phyloP scores from a whole-genome alignment of 257 asterid species.

The Primulina eburnea region DNA sequence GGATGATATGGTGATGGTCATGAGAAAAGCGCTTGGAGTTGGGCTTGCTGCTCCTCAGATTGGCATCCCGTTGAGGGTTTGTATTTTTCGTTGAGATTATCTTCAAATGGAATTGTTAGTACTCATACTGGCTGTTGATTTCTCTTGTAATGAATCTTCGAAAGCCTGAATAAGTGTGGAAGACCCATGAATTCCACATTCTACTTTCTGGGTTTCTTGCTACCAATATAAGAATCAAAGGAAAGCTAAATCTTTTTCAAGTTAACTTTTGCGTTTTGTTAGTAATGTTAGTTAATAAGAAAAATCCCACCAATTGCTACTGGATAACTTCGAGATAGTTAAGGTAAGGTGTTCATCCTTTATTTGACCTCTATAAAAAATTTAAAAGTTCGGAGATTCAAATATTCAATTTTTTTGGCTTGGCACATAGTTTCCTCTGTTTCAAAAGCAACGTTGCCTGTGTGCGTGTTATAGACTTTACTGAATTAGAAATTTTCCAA shows the following conservation, averaged over 20 bases:
- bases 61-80: constrained; percentile 82
- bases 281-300: neutral
- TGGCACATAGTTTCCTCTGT: too few relatives aligned
- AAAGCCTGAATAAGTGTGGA: neutral
- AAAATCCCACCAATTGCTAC: neutral
- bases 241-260: too few relatives aligned
- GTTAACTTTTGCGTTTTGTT: too few relatives aligned
- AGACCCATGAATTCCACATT: neutral
- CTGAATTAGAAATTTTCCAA: too few relatives aligned
- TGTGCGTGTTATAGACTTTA: too few relatives aligned
- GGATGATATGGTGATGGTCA: constrained; percentile 76
- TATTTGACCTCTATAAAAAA: neutral
- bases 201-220: neutral
- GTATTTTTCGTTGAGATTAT: neutral
- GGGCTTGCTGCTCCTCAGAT: constrained; percentile 99
- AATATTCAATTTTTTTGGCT: neutral
- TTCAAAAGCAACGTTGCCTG: too few relatives aligned
- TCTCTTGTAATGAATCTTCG: too few relatives aligned
- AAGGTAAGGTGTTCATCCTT: neutral
- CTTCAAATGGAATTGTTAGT: neutral
- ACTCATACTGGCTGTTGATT: neutral
- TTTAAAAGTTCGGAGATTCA: neutral
- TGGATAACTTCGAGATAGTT: neutral
- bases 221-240: neutral
- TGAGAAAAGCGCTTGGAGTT: constrained; percentile 91